Evolutionary conservation across 371 early-diverging fungal genomes (phyloP).

Genomic region (Rhizopus microsporus): DNA sequence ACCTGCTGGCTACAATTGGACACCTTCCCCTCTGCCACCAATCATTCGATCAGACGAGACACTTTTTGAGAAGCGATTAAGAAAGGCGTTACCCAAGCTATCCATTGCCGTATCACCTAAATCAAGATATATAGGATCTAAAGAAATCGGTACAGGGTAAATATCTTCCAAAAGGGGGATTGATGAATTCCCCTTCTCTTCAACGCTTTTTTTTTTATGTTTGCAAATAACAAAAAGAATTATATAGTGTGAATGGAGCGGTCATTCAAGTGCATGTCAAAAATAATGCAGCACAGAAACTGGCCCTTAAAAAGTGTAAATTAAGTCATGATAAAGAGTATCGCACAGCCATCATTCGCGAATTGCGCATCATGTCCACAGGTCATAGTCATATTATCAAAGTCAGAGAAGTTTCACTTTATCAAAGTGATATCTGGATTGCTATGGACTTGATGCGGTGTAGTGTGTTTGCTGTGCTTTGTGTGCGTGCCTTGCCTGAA

Average conservation of each 20-base stretch:
- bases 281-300: conserved; percentile 2
- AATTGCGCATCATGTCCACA: conserved; percentile 49
- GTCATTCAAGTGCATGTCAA: conserved; percentile 24
- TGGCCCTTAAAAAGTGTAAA: conserved; percentile 50
- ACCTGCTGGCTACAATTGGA: conserved; percentile 22
- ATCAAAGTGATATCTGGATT: conserved; percentile 47
- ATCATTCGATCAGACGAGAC: conserved; percentile 20
- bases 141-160: conserved; percentile 35
- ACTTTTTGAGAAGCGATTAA: conserved; percentile 28
- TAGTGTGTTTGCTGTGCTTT: conserved; percentile 49
- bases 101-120: conserved; percentile 11
- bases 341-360: conserved; percentile 47
- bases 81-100: conserved; percentile 26
- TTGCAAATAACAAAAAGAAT: not conserved
- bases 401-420: conserved; percentile 39
- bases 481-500: conserved; percentile 44
- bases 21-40: conserved; percentile 23
- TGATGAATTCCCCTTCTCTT: too few species aligned
- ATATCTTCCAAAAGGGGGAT: too few species aligned
- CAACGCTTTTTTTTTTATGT: not conserved
- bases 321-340: conserved; percentile 43
- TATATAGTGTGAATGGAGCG: conserved; percentile 32
- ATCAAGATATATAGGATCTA: conserved; percentile 20
- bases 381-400: conserved; percentile 47
- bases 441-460: conserved; percentile 56